A percentile compares a stretch with the other conserved stretches of the same genome.
Conservation (phyloP, 805 yeast genomes). For the Nakazawaea populi region DNA sequence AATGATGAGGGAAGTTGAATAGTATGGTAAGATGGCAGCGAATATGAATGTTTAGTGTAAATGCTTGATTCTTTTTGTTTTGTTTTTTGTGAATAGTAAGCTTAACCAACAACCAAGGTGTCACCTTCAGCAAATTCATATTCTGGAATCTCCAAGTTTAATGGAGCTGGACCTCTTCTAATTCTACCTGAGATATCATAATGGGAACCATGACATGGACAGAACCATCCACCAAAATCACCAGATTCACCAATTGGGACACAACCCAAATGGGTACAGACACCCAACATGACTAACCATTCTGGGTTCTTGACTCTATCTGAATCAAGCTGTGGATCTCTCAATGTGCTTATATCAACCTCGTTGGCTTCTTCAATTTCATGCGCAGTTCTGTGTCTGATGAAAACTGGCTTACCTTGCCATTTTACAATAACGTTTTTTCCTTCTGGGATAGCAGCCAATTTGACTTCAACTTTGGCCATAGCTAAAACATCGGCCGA, state of each 20-base stretch:
- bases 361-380: conserved; percentile 94
- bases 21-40: too few relatives aligned
- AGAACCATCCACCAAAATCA: conserved; percentile 99
- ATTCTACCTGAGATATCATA: conserved; percentile 99
- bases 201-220: conserved; percentile 99
- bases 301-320: conserved; percentile 96
- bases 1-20: not conserved
- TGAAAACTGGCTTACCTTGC: conserved; percentile 99
- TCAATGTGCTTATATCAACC: conserved; percentile 68
- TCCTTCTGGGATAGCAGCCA: conserved; percentile 92
- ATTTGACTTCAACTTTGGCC: conserved; percentile 98
- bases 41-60: too few relatives aligned
- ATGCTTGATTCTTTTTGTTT: not conserved
- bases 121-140: conserved; percentile 80
- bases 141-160: conserved; percentile 93
- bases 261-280: conserved; percentile 99
- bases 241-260: conserved; percentile 99
- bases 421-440: conserved; percentile 97
- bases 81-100: not conserved
- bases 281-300: conserved; percentile 99
- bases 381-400: conserved; percentile 93
- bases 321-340: conserved; percentile 92
- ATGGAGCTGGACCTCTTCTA: conserved; percentile 99
- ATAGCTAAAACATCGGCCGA: conserved; percentile 98
- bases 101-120: conserved; percentile 82